Evolutionary conservation across 176 grass and related monocot species (phyloP), one percentile per base, ranked within the genome.

Genomic region (Elaeis guineensis): DNA sequence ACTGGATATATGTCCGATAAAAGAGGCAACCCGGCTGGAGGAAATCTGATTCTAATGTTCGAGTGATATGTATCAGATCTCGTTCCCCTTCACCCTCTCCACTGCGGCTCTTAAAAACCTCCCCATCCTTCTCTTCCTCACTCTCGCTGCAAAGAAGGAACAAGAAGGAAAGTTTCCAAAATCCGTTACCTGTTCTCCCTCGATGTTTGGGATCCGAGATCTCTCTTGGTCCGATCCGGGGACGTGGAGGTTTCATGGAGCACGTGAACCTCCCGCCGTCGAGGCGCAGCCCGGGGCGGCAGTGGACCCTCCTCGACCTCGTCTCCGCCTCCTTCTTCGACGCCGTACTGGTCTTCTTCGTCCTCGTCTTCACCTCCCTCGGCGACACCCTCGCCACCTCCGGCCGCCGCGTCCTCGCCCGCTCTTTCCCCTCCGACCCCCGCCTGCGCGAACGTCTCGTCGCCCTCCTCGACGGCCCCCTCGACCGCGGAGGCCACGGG

Each of bases 291-390:
- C 52, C 0, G 72, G 61, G 57, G 71, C 75, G 75, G 50, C 81
- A 83, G 61, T 91, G 83, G 83, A 82, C 75, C 9, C 83, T 97
- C 51, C 84, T 97, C 32, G 86, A 87, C 72, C 60, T 65, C 62
- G 63, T 77, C 52, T 80, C 75, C 68, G 75, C 71, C 5, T 54
- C 75, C 66, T 78, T 97, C 65, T 69, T 97, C 66, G 57, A 77
- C 63, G 80, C 73, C 23, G 75, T 88, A 18, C 64, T 97, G 44
- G 52, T 88, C 63, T 91, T 97, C 87, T 69, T 97, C 59, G 78
- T 89, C 69, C 81, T 97, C 77, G 62, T 89, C 55, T 74, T 91
- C 87, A 85, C 81, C 2, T 78, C 81, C 54, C 87, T 80, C 39
- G 78, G 81, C 58, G 83, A 78, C 62, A 51, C 57, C 50, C 20